These are phyloP conservation scores for Thinopyrum obtusiflorum DNA, from an alignment of 202 grass and related monocot species.

Conservation along the genomic window DNA sequence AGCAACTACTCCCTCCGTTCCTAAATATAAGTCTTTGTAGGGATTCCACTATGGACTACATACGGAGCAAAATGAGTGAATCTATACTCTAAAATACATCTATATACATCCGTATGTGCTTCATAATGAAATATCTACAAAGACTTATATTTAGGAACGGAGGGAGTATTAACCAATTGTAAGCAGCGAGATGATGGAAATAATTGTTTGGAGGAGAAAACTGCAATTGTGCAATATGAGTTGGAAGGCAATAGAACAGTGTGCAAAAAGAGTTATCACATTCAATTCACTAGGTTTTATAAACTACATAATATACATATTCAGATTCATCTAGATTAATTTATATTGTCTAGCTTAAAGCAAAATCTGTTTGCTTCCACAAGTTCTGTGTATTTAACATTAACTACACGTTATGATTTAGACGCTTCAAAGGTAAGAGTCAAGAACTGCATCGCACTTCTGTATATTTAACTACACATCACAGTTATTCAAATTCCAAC, in stretches of 20 bases:
- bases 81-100: too few relatives aligned
- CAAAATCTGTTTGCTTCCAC: not conserved
- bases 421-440: not conserved
- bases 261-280: not conserved
- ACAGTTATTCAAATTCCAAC: not conserved
- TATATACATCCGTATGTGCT: too few relatives aligned
- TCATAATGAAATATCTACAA: too few relatives aligned
- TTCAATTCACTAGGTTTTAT: not conserved
- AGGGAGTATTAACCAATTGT: not conserved
- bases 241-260: not conserved
- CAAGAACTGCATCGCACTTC: not conserved
- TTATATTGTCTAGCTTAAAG: not conserved
- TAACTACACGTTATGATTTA: not conserved
- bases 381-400: not conserved
- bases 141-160: too few relatives aligned
- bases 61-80: too few relatives aligned
- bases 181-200: not conserved
- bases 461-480: not conserved
- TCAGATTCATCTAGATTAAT: constrained; percentile 3
- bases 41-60: too few relatives aligned
- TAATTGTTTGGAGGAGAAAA: not conserved
- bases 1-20: too few relatives aligned
- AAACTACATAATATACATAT: not conserved
- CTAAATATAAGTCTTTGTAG: too few relatives aligned
- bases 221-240: not conserved